Evolutionary conservation across 306 rosid species (phyloP).

Genomic region (Glycine tomentella): DNA sequence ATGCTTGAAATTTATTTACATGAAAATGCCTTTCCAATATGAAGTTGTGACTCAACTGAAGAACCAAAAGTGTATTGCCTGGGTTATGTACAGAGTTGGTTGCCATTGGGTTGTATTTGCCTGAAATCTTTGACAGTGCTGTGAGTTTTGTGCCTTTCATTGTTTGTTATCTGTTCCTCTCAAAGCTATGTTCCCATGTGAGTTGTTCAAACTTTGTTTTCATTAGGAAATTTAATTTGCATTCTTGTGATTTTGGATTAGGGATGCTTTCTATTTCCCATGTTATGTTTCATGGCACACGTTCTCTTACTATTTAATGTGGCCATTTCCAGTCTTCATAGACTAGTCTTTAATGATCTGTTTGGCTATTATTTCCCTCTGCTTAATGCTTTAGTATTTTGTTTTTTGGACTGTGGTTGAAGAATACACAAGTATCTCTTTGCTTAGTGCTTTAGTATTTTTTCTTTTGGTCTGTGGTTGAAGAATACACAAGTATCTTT

Average conservation of each 20-base stretch:
- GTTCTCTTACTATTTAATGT: conserved; percentile 25
- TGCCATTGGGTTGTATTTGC: conserved; percentile 17
- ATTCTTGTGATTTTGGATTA: conserved; percentile 24
- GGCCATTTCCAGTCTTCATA: conserved; percentile 21
- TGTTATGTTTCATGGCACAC: conserved; percentile 19
- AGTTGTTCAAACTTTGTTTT: conserved; percentile 17
- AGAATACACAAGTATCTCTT: conserved; percentile 13
- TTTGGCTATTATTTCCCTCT: conserved; percentile 18
- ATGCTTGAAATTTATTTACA: conserved; percentile 25
- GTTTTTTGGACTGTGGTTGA: conserved; percentile 19
- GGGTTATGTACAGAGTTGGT: conserved; percentile 26
- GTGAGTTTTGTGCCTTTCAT: conserved; percentile 12
- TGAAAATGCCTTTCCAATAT: conserved; percentile 23
- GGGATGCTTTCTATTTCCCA: conserved; percentile 9
- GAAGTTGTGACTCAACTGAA: conserved; percentile 1
- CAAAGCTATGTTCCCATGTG: not conserved
- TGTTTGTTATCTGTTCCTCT: conserved; percentile 10
- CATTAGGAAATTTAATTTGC: conserved; percentile 1
- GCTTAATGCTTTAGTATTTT: conserved; percentile 14
- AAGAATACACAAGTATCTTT: conserved; percentile 28
- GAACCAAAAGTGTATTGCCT: not conserved
- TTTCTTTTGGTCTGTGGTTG: conserved; percentile 20
- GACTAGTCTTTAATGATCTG: conserved; percentile 22
- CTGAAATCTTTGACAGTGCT: conserved; percentile 6
- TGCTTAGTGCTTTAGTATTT: conserved; percentile 14